Evolutionary conservation across 2,329 filamentous ascomycete species (phyloP), one percentile per base, ranked within the genome.

Genomic region (Calonectria hongkongensis): DNA sequence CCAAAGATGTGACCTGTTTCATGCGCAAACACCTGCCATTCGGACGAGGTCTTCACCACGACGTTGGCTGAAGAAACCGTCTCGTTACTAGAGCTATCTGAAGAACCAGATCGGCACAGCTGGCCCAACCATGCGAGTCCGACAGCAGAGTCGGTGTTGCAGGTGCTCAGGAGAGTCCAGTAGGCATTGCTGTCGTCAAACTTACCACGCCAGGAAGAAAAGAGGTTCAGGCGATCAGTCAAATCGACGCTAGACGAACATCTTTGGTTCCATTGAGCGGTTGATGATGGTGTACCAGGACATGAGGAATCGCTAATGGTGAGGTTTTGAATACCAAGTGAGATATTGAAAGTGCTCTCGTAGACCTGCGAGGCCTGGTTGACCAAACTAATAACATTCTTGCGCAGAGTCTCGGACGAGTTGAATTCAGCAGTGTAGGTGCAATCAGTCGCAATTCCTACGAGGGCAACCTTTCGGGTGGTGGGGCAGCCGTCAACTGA

Each of bases 11-110:
- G 96, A 1, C 96, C 96, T 3, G 93, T 93, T 84, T 98, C 96
- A 82, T 98, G 96, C 36, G 96, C 96, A 84, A 98, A 95, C 71
- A 98, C 94, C 83, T 98, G 95, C 96, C 96, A 98, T 82, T 98
- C 96, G 3, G 92, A 93, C 27, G 90, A 89, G 0, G 95, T 98
- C 75, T 92, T 92, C 30, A 97, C 92, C 27, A 99, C 95, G 1
- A 99, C 94, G 81, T 98, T 98, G 73, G 96, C 93, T 39, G 94
- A 94, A 25, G 94, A 92, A 36, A 98, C 94, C 0, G 92, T 94
- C 84, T 97, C 94, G 73, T 90, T 90, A 36, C 84, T 86, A 33
- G 88, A 85, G 25, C 91, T 89, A 6, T 86, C 86, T 60, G 89
- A 87, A 2, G 94, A 88, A 33, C 89, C 90, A 33, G 85, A 81